Evolutionary conservation across 176 grass and related monocot genomes (phyloP), one percentile per base, ranked within the genome.

Genomic region (Oryza nivara): DNA sequence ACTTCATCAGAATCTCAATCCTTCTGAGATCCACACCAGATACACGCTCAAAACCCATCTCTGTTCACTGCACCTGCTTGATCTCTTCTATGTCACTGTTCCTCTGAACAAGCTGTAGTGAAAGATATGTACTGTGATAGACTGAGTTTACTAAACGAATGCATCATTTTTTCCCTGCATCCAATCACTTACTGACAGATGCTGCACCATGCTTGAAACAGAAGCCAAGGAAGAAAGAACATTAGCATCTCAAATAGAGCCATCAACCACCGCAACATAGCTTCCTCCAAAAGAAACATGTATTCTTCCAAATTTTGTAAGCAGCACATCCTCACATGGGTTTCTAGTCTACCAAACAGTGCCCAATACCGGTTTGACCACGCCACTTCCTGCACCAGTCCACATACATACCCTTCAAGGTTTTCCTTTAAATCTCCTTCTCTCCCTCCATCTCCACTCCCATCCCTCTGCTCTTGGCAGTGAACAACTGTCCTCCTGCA

Each of bases 351-450:
- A 56, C 54, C 56, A 72, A 89, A 77, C 36, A 81, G 82, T 76
- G 66, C 52, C 63, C 76, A 13, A 51, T 30, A 65, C 77, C 32
- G 16, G 72, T 66, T 72, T 89, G 72, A 89, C 67, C 41, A 34
- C 52, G 32, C 64, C 65, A 85, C 83, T 85, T 77, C 66, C 67
- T 26, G 79, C 78, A 82, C 34, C 56, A 86, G 54, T 77, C 41
- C 34, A 35, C 54, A 89, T 25, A 68, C 77, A 26, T 54, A n/a
- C 56, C 38, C 77, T 78, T 61, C 26, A 13, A 22, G 25, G 48
- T 80, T n/a, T 20, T 32, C 80, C 92, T 94, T 90, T 94, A 97
- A 90, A 97, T 91, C 76, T 89, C 90, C 92, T 76, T 84, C 90
- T 86, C 45, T 84, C 84, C 67, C 85, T 74, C 43, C 49, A 68